These are phyloP conservation scores for Penstemon newberryi DNA, from an alignment of 257 asterid genomes.

Conservation along the genomic window DNA sequence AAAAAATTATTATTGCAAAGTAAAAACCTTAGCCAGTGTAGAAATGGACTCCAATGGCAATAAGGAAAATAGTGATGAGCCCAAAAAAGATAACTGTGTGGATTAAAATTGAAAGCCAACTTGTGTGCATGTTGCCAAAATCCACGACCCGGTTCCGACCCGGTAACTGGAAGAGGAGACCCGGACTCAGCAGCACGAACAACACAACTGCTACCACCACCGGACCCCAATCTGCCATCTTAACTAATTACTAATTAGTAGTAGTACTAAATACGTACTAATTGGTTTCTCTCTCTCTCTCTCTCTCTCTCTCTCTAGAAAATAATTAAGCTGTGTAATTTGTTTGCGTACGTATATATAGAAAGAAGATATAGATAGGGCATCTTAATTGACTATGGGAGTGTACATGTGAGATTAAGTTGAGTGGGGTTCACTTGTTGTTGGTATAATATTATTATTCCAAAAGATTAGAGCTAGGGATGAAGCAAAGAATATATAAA, in stretches of 20 bases:
- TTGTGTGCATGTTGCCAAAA: conserved; percentile 70
- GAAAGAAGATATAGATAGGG: no score
- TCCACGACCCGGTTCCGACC: conserved; percentile 60
- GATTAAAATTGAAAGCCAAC: conserved; percentile 58
- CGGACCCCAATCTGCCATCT: conserved; percentile 87
- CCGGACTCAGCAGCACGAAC: conserved; percentile 78
- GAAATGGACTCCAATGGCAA: conserved; percentile 75
- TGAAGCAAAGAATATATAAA: no score
- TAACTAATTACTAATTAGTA: no score
- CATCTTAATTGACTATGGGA: no score
- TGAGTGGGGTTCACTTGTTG: no score
- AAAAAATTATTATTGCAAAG: neutral
- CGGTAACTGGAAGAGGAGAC: conserved; percentile 78
- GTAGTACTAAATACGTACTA: no score
- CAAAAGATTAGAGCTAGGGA: no score
- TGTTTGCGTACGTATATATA: no score
- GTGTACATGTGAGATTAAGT: no score
- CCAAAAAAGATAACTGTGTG: conserved; percentile 70
- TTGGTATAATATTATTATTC: no score
- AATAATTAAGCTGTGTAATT: no score
- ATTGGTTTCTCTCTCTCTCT: conserved; percentile 8
- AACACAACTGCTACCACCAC: conserved; percentile 80
- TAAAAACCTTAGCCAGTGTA: conserved; percentile 34
- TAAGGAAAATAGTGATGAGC: conserved; percentile 67
- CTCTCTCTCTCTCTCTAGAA: conserved; percentile 9